Evolutionary conservation across 805 yeast species (phyloP).

Genomic region (Candida coquimbonensis): DNA sequence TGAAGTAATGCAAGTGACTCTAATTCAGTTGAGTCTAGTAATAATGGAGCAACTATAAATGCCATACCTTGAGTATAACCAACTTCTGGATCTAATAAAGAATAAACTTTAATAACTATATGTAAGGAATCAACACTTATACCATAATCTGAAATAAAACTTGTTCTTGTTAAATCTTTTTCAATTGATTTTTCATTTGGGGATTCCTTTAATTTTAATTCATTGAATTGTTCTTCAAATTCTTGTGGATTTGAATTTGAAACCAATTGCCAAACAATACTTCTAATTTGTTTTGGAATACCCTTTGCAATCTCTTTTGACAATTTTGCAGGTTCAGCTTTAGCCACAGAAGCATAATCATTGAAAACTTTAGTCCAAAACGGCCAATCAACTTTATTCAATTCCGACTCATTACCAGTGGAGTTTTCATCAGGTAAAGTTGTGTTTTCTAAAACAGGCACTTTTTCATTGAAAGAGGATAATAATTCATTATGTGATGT

Average conservation of each 20-base stretch:
- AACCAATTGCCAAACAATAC: slow-evolving; percentile 88
- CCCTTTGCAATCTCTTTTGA: slow-evolving; percentile 62
- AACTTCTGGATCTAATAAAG: slow-evolving; percentile 82
- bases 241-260: slow-evolving; percentile 63
- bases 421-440: not conserved
- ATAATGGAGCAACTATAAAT: slow-evolving; percentile 77
- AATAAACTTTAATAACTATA: slow-evolving; percentile 76
- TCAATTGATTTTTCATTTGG: slow-evolving; percentile 69
- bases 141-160: slow-evolving; percentile 53
- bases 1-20: slow-evolving; percentile 82
- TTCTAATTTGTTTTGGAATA: slow-evolving; percentile 78
- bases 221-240: slow-evolving; percentile 26
- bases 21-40: slow-evolving; percentile 72
- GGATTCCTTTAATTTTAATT: slow-evolving; percentile 45
- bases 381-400: slow-evolving; percentile 60
- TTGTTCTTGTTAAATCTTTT: slow-evolving; percentile 80
- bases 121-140: slow-evolving; percentile 60
- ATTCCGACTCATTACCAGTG: slow-evolving; percentile 26
- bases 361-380: slow-evolving; percentile 83
- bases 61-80: slow-evolving; percentile 99
- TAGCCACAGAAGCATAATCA: slow-evolving; percentile 64
- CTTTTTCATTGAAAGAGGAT: slow-evolving; percentile 18
- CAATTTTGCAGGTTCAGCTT: slow-evolving; percentile 51
- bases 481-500: slow-evolving; percentile 41
- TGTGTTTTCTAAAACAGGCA: slow-evolving; percentile 11